A percentile compares a stretch with the other conserved stretches of the same genome.
Conservation (phyloP, 352 stramenopile species). For the Pythium graminicola region DNA sequence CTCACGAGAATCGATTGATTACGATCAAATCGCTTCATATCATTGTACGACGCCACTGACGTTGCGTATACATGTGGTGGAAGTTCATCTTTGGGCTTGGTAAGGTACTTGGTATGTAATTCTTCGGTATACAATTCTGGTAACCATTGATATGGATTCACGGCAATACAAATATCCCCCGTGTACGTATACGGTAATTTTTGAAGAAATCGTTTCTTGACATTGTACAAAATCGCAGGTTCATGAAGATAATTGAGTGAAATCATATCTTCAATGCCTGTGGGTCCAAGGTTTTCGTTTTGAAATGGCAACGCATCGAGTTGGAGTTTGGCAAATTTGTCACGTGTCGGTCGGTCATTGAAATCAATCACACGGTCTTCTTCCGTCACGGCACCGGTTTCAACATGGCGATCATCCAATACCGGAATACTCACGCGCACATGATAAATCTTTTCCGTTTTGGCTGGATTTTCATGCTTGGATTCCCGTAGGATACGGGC, state of each 20-base stretch:
- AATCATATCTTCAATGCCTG: slow-evolving; percentile 84
- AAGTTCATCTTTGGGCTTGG: no score
- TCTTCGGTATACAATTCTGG: slow-evolving; percentile 80
- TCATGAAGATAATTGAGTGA: slow-evolving; percentile 87
- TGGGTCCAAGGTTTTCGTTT: slow-evolving; percentile 55
- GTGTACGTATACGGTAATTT: slow-evolving; percentile 94
- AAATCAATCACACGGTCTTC: slow-evolving; percentile 70
- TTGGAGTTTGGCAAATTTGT: slow-evolving; percentile 49
- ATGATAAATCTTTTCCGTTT: slow-evolving; percentile 47
- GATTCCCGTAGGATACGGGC: slow-evolving; percentile 64
- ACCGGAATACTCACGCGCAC: slow-evolving; percentile 44
- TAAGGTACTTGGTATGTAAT: slow-evolving; percentile 56
- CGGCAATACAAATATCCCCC: slow-evolving; percentile 94
- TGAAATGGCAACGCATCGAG: slow-evolving; percentile 73
- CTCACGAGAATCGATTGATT: slow-evolving; percentile 95
- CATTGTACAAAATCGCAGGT: slow-evolving; percentile 88
- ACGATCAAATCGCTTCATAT: slow-evolving; percentile 34
- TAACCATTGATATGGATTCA: slow-evolving; percentile 95
- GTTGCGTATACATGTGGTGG: slow-evolving; percentile 85
- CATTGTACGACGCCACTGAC: slow-evolving; percentile 68
- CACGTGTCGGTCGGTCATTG: slow-evolving; percentile 49
- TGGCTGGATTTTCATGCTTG: slow-evolving; percentile 34
- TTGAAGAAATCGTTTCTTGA: slow-evolving; percentile 79
- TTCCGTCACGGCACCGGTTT: slow-evolving; percentile 22
- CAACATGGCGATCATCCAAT: slow-evolving; percentile 18